Percentiles rank a stretch among this genome's conserved stretches.
Evolutionary conservation across 2,329 filamentous ascomycete species (phyloP).

Genomic region (Stachybotrys echinatus): DNA sequence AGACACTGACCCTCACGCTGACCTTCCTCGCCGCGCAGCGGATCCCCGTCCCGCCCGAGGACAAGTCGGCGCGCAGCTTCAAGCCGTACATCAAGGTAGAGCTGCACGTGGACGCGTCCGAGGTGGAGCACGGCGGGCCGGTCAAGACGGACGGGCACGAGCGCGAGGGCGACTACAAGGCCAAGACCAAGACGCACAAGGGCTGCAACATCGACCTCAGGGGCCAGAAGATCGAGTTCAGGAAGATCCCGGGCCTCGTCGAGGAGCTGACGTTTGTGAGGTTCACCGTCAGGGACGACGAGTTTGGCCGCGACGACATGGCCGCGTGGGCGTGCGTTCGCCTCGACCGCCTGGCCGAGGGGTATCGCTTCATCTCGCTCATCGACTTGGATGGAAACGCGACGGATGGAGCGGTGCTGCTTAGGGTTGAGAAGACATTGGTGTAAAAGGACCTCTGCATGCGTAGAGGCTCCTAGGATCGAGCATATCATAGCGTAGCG

Average conservation of each 20-base stretch:
- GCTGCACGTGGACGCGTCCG: constrained; percentile 70
- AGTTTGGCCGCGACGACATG: constrained; percentile 71
- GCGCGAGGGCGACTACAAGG: constrained; percentile 47
- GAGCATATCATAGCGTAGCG: not conserved
- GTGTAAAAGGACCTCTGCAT: constrained; percentile 4
- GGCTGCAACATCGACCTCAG: constrained; percentile 60
- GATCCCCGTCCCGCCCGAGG: constrained; percentile 57
- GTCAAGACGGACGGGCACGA: constrained; percentile 34
- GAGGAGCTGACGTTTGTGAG: constrained; percentile 69
- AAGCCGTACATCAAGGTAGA: constrained; percentile 80
- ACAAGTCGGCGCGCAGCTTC: constrained; percentile 51
- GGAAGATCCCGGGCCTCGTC: constrained; percentile 49
- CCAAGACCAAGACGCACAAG: constrained; percentile 50
- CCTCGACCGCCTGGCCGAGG: constrained; percentile 71
- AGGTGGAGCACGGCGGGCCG: constrained; percentile 32
- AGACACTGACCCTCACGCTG: constrained; percentile 64
- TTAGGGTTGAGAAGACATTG: constrained; percentile 63
- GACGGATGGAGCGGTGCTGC: constrained; percentile 65
- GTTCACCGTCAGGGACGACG: constrained; percentile 85
- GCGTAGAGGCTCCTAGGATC: not conserved
- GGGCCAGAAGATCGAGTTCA: constrained; percentile 53
- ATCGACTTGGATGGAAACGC: constrained; percentile 62
- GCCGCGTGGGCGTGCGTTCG: constrained; percentile 87
- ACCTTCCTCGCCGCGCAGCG: constrained; percentile 73
- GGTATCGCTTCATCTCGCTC: constrained; percentile 74